Percentiles rank a stretch among this genome's conserved stretches.
These are phyloP conservation scores for Calycina herbarum DNA, from an alignment of 2,329 filamentous ascomycete species.

Conservation along the genomic window DNA sequence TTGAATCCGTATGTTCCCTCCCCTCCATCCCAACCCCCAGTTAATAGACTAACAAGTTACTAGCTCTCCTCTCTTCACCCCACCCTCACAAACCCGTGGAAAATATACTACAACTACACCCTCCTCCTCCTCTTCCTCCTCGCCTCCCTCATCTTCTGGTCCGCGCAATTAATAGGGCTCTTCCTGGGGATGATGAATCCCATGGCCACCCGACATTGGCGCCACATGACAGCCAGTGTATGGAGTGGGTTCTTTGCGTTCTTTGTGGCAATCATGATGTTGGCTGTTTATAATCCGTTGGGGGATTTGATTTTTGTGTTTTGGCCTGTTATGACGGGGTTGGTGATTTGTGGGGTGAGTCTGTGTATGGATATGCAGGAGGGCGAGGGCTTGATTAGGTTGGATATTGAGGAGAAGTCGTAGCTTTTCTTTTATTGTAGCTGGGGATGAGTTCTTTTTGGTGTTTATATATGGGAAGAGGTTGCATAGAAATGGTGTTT, in stretches of 20 bases:
- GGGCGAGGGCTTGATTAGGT: neutral
- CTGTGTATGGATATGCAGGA: neutral
- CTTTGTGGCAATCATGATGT: neutral
- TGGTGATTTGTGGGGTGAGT: neutral
- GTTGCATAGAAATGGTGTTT: neutral
- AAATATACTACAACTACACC: neutral
- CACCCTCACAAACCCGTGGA: neutral
- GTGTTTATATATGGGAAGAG: neutral
- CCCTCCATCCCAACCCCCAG: neutral
- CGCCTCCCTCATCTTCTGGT: neutral
- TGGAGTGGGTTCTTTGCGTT: neutral
- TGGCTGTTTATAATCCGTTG: neutral
- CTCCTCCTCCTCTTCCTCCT: neutral
- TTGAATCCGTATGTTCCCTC: neutral
- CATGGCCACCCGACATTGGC: neutral
- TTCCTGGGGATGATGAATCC: neutral
- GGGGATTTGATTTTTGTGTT: neutral
- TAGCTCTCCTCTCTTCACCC: neutral
- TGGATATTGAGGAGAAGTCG: neutral
- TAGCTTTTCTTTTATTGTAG: neutral
- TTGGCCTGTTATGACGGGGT: constrained; percentile 8
- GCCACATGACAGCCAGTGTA: neutral
- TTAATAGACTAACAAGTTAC: neutral
- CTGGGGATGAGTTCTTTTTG: neutral
- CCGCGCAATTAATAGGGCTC: neutral